Evolutionary conservation across 192 early-diverging fungal genomes (phyloP).

Genomic region (Geosiphon pyriformis): DNA sequence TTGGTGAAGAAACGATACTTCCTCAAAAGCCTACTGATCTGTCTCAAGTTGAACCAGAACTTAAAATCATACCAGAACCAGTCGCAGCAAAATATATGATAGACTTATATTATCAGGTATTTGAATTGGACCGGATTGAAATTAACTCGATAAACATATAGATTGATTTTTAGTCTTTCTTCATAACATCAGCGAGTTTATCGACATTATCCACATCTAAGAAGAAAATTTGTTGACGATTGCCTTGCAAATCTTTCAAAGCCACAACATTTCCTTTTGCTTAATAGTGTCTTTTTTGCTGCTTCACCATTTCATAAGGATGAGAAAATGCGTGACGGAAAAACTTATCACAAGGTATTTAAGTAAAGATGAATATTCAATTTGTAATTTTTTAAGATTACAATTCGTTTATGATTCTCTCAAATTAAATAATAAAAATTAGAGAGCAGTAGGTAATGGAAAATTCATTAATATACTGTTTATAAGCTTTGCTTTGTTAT

Average conservation of each 20-base stretch:
- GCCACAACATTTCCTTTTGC: constrained; percentile 24
- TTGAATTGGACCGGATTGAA: no score
- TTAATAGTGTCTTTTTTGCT: constrained; percentile 23
- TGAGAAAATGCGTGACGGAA: background rate
- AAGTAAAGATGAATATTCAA: no score
- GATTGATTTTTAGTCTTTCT: no score
- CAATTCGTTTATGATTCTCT: background rate
- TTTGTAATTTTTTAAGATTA: no score
- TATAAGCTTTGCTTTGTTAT: no score
- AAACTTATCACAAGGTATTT: constrained; percentile 12
- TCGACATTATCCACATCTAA: constrained; percentile 16
- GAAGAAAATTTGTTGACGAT: constrained; percentile 13
- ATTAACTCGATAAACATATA: no score
- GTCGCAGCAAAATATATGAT: constrained; percentile 10
- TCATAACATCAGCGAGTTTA: constrained; percentile 17
- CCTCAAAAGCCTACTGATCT: constrained; percentile 9
- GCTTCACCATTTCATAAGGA: constrained; percentile 19
- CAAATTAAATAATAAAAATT: background rate
- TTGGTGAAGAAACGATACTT: constrained; percentile 16
- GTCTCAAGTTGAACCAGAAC: constrained; percentile 9
- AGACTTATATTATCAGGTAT: constrained; percentile 21
- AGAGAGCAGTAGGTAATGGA: background rate
- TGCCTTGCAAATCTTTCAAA: constrained; percentile 15
- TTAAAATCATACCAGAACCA: constrained; percentile 11
- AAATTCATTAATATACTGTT: no score